Evolutionary conservation across 2,329 filamentous ascomycete genomes (phyloP), one percentile per base, ranked within the genome.

Genomic region (Ilyonectria sp.): DNA sequence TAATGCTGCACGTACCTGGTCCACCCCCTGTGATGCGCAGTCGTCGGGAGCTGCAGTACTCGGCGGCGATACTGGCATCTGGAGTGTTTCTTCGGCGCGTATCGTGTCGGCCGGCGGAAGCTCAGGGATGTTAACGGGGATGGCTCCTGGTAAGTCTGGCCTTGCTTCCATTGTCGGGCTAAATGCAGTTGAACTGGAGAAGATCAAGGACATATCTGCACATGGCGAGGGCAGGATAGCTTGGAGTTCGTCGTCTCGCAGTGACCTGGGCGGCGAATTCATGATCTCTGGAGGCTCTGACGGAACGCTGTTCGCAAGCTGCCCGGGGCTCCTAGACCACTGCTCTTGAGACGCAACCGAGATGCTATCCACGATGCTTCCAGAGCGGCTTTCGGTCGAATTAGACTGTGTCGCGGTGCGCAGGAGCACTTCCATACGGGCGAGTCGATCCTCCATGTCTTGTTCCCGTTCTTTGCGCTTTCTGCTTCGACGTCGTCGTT

Each of bases 401-500:
- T 17, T 53, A 17, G 31, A 23, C 9, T 60, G 57, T 6, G 47
- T 52, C n/a, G 57, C 46, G 6, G 46, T 35, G 33, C 57, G 57
- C 5, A 53, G 10, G 23, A 60, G 57, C 8, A 60, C 47, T n/a
- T 53, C 47, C 57, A 60, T 60, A 17, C 57, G 57, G 3, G 57
- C 57, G 8, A 60, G 33, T 17, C 57, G 33, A 44, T 60, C 46
- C 35, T 60, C 57, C 57, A 60, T 60, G 6, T 60, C 57, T 21
- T 60, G 57, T 19, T 60, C 57, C 21, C 47, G 21, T 37, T 60
- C 57, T 31, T 60, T 60, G 10, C 57, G 57, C 35, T 60, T 60
- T 15, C 47, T 52, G 17, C 50, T 60, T n/a, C 57, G 23, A 15
- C 57, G 49, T n/a, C 57, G 57, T 26, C 57, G 37, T 21, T 60